phyloP scores from a whole-genome alignment of 2,329 filamentous ascomycete genomes.

The Dactylellina haptotyla region DNA sequence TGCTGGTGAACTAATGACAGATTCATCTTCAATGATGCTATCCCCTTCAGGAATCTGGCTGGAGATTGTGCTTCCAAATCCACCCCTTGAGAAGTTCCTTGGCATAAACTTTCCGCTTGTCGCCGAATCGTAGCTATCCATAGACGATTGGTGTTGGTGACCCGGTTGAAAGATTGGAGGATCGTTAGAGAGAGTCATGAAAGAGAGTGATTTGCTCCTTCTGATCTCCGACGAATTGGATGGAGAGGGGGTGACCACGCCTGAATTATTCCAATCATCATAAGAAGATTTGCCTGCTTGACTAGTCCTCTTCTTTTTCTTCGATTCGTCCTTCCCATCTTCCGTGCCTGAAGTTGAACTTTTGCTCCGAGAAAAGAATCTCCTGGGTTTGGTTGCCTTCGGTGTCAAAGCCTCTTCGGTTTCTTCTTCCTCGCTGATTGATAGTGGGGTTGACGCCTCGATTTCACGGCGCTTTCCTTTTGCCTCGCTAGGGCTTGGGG shows the following conservation, averaged over 20 bases:
- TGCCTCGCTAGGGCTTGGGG: constrained; percentile 30
- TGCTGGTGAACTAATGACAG: constrained; percentile 31
- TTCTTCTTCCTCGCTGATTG: constrained; percentile 36
- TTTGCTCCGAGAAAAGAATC: constrained; percentile 42
- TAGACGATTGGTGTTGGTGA: constrained; percentile 35
- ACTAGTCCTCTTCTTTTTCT: constrained; percentile 13
- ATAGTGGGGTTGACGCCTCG: constrained; percentile 9
- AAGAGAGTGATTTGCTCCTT: constrained; percentile 59
- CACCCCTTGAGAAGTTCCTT: constrained; percentile 28
- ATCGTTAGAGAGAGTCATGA: constrained; percentile 55
- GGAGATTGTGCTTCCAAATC: constrained; percentile 34
- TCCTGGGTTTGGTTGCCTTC: constrained; percentile 33
- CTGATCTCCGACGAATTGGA: constrained; percentile 61
- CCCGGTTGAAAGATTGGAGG: constrained; percentile 26
- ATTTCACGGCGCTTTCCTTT: constrained; percentile 29
- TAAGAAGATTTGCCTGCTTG: background rate
- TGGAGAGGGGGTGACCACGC: constrained; percentile 69
- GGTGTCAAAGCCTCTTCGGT: constrained; percentile 32
- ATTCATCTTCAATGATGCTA: constrained; percentile 36
- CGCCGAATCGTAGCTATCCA: constrained; percentile 48
- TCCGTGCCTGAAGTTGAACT: constrained; percentile 44
- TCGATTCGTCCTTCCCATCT: constrained; percentile 18
- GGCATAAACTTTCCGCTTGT: constrained; percentile 36
- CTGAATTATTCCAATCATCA: constrained; percentile 63
- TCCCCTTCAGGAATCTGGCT: constrained; percentile 40